phyloP scores from a whole-genome alignment of 2,329 filamentous ascomycete genomes.

The Thelonectria rubi region DNA sequence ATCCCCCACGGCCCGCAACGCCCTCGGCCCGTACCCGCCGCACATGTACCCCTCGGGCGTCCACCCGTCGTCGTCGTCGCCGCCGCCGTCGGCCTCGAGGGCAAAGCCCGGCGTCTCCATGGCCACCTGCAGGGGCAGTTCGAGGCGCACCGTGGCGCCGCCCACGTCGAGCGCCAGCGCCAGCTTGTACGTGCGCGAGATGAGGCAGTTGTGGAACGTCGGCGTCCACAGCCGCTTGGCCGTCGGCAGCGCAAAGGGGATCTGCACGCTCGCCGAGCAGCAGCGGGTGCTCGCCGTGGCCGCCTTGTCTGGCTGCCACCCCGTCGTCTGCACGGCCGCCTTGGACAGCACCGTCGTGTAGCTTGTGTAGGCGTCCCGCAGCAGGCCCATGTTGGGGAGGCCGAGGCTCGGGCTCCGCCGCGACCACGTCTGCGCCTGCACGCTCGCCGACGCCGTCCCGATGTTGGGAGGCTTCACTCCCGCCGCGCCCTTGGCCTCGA shows the following conservation, averaged over 20 bases:
- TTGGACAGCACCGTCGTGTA: conserved; percentile 3
- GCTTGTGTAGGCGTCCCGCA: conserved; percentile 19
- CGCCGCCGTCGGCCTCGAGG: neutral
- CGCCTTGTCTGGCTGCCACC: neutral
- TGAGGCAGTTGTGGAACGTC: conserved; percentile 16
- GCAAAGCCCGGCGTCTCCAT: conserved; percentile 13
- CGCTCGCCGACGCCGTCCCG: conserved; percentile 18
- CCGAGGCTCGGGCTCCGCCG: conserved; percentile 30
- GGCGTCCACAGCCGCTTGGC: conserved; percentile 10
- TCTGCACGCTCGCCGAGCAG: neutral
- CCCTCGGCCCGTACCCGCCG: neutral
- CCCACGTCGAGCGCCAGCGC: conserved; percentile 7
- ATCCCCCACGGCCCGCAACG: conserved; percentile 6
- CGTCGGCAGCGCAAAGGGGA: conserved; percentile 14
- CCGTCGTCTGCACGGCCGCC: neutral
- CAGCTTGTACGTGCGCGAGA: conserved; percentile 17
- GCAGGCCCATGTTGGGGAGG: conserved; percentile 31
- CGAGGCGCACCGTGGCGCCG: conserved; percentile 9
- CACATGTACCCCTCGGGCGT: neutral
- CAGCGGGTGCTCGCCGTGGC: neutral
- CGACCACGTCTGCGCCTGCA: conserved; percentile 37
- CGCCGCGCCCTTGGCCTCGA: conserved; percentile 28
- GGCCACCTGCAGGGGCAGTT: conserved; percentile 12
- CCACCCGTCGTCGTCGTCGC: neutral
- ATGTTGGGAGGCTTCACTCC: conserved; percentile 27